Evolutionary conservation across 192 early-diverging fungal species (phyloP), one percentile per base, ranked within the genome.

Genomic region (Glomus cerebriforme): DNA sequence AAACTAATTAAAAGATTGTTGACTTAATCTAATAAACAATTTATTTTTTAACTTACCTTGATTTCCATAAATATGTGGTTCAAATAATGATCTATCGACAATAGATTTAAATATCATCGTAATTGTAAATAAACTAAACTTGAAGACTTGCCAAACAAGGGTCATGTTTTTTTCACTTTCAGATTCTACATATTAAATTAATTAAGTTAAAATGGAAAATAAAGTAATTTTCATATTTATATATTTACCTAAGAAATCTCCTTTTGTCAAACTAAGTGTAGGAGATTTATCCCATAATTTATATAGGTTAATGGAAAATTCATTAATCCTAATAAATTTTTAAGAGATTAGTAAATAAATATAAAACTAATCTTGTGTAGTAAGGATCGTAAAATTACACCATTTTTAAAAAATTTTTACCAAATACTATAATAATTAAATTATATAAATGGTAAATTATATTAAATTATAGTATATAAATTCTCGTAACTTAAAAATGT

Each of bases 31-130:
- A 77, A 26, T 37, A 27, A n/a, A n/a, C n/a, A n/a, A 31, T 66
- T 32, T 29, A 7, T 29, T 22, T 31, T 70, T 24, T 34, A 27
- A 60, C 29, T 43, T 34, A 59, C 78, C 78, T 29, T 39, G 37
- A 27, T 22, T 45, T 67, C 26, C 34, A 35, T 29, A 79, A 66
- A 70, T 80, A 79, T 79, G 73, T 37, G 79, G 39, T 2, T 75
- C 64, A 9, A 78, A 24, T 15, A 80, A 73, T 17, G 75, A 81
- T 71, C 74, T 78, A 29, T 85, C 84, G 15, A 82, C 80, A 35
- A 86, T 71, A 0, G 83, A 32, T 13, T 85, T 83, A 35, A 86
- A 82, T 34, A 90, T 84, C 47, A 83, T 86, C 7, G 89, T 90
- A 45, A 84, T 82, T 2, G 86, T 79, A 80, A 90, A 90, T 7